Evolutionary conservation across 805 yeast species (phyloP).

Genomic region (Yarrowia sp.): DNA sequence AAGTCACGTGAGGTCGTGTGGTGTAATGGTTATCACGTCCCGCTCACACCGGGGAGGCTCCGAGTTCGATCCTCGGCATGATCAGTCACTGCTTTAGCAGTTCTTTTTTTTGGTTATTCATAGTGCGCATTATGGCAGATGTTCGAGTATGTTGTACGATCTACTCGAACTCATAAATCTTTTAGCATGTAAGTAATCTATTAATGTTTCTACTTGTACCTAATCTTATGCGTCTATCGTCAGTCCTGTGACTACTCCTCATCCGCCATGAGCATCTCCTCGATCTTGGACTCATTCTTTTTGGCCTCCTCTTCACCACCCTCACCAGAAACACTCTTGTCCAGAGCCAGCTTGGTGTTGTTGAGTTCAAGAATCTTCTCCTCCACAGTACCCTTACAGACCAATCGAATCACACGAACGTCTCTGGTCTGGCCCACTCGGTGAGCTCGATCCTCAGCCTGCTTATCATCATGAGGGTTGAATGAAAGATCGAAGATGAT

Average conservation of each 20-base stretch:
- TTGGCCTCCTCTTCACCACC: constrained; percentile 38
- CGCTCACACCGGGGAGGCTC: constrained; percentile 26
- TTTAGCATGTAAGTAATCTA: not conserved
- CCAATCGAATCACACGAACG: constrained; percentile 73
- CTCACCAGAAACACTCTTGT: constrained; percentile 45
- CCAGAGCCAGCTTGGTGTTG: constrained; percentile 84
- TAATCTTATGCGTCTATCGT: not conserved
- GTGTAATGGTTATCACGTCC: constrained; percentile 25
- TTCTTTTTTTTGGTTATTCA: not conserved
- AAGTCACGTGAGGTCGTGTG: constrained; percentile 20
- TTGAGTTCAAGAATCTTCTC: constrained; percentile 85
- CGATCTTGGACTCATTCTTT: constrained; percentile 17
- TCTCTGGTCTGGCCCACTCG: constrained; percentile 91
- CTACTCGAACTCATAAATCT: too few relatives aligned
- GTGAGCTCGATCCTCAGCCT: constrained; percentile 98
- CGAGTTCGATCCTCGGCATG: constrained; percentile 23
- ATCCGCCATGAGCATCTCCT: constrained; percentile 20
- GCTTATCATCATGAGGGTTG: constrained; percentile 97
- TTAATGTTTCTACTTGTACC: not conserved
- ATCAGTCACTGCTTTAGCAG: not conserved
- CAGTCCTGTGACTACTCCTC: not conserved
- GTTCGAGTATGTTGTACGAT: too few relatives aligned
- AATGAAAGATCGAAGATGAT: constrained; percentile 89
- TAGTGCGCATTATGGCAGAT: too few relatives aligned
- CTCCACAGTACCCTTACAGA: constrained; percentile 74